These are phyloP conservation scores for Auriscalpium vulgare DNA, from an alignment of 768 basidiomycete genomes.

Conservation along the genomic window DNA sequence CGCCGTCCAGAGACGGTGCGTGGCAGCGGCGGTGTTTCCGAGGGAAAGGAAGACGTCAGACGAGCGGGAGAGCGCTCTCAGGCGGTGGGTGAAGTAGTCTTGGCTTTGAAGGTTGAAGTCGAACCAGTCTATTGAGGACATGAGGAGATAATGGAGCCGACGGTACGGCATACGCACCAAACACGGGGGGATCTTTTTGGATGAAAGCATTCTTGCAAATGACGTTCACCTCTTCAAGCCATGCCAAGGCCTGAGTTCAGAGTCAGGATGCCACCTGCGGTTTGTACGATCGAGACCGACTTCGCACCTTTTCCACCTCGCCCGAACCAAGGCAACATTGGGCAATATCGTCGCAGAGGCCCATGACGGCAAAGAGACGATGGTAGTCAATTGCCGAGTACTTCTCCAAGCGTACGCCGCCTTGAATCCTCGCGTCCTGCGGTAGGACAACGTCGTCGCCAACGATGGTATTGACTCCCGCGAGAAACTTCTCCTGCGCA, in stretches of 20 bases:
- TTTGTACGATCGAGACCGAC: background rate
- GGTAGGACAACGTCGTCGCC: too few species aligned
- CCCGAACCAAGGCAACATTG: background rate
- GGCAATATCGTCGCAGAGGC: background rate
- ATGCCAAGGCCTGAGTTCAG: constrained; percentile 21
- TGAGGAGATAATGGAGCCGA: constrained; percentile 1
- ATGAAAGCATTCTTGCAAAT: constrained; percentile 19
- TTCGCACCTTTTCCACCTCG: background rate
- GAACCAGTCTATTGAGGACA: constrained; percentile 18
- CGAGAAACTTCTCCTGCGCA: too few species aligned
- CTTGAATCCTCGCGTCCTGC: background rate
- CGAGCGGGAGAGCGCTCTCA: constrained; percentile 17
- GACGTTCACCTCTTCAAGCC: constrained; percentile 23
- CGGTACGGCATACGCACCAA: constrained; percentile 6
- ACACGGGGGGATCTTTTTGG: background rate
- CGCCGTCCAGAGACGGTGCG: constrained; percentile 20
- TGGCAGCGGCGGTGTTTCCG: constrained; percentile 27
- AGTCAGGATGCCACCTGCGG: background rate
- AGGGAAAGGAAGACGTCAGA: constrained; percentile 24
- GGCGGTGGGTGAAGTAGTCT: constrained; percentile 22
- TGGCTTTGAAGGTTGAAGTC: constrained; percentile 19
- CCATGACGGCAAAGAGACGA: background rate
- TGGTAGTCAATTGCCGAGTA: background rate
- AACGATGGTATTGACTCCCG: too few species aligned
- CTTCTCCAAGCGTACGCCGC: background rate